A percentile compares a stretch with the other conserved stretches of the same genome.
Evolutionary conservation across 352 stramenopile species (phyloP).

Genomic region (Globisporangium lucens): DNA sequence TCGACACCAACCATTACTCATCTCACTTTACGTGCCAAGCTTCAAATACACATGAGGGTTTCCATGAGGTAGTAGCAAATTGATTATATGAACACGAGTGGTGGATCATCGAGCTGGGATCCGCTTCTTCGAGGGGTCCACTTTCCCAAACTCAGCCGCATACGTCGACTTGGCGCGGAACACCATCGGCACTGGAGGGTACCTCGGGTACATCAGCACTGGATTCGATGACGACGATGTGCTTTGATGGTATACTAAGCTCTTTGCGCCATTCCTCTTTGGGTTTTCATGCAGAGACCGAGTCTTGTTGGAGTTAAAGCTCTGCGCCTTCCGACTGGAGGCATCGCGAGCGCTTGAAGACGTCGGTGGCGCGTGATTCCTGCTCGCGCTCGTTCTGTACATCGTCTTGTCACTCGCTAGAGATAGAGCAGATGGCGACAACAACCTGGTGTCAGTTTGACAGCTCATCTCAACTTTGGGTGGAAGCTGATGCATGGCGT

Average conservation of each 20-base stretch:
- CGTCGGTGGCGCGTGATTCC: neutral
- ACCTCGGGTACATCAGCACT: constrained; percentile 47
- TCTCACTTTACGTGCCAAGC: neutral
- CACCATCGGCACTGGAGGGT: constrained; percentile 35
- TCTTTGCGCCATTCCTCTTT: constrained; percentile 8
- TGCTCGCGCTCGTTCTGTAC: neutral
- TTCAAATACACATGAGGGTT: neutral
- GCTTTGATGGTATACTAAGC: constrained; percentile 10
- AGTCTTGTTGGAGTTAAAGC: neutral
- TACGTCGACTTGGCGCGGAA: constrained; percentile 47
- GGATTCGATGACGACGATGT: constrained; percentile 27
- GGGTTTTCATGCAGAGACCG: neutral
- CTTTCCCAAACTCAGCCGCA: constrained; percentile 25
- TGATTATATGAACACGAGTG: neutral
- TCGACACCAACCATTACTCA: neutral
- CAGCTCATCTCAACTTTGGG: neutral
- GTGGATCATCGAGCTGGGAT: constrained; percentile 3
- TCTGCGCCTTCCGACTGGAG: neutral
- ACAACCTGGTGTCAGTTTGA: constrained; percentile 1
- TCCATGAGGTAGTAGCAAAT: neutral
- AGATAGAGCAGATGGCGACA: neutral
- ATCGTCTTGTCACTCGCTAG: neutral
- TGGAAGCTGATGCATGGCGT: neutral
- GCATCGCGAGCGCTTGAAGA: neutral
- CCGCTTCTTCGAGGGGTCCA: neutral